These are phyloP conservation scores for Penicillium malachiteum DNA, from an alignment of 495 filamentous ascomycete genomes.

Conservation along the genomic window DNA sequence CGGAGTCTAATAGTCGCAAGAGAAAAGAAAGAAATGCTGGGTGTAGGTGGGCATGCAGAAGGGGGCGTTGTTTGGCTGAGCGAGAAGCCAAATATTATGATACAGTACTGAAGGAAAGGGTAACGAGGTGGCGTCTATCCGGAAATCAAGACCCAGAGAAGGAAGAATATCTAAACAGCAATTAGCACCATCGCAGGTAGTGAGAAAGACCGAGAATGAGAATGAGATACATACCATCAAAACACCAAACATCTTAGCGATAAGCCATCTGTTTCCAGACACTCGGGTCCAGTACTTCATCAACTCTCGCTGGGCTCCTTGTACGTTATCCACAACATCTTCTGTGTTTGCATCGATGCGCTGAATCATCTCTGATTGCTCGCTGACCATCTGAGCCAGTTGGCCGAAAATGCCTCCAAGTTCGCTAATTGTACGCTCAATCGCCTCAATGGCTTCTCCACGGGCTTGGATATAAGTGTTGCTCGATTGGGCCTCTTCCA, in stretches of 20 bases:
- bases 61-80: slow-evolving; percentile 8
- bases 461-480: slow-evolving; percentile 91
- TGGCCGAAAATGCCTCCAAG: slow-evolving; percentile 95
- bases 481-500: slow-evolving; percentile 85
- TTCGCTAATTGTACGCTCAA: slow-evolving; percentile 92
- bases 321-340: slow-evolving; percentile 94
- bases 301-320: slow-evolving; percentile 87
- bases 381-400: slow-evolving; percentile 94
- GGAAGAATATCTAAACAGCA: slow-evolving; percentile 52
- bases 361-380: slow-evolving; percentile 93
- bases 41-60: slow-evolving; percentile 19
- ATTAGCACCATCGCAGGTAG: slow-evolving; percentile 17
- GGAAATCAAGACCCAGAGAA: slow-evolving; percentile 59
- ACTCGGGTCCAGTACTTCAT: slow-evolving; percentile 97
- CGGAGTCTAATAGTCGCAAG: slow-evolving; percentile 23
- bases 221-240: slow-evolving; percentile 56
- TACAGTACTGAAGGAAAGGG: slow-evolving; percentile 32
- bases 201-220: background rate
- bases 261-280: slow-evolving; percentile 90
- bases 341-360: slow-evolving; percentile 94
- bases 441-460: slow-evolving; percentile 94
- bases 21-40: slow-evolving; percentile 17
- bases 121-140: slow-evolving; percentile 35
- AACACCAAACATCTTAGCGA: slow-evolving; percentile 99
- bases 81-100: slow-evolving; percentile 32